Conservation (phyloP, 139 green algal species). For the Deuterostichococcus epilithicus region DNA sequence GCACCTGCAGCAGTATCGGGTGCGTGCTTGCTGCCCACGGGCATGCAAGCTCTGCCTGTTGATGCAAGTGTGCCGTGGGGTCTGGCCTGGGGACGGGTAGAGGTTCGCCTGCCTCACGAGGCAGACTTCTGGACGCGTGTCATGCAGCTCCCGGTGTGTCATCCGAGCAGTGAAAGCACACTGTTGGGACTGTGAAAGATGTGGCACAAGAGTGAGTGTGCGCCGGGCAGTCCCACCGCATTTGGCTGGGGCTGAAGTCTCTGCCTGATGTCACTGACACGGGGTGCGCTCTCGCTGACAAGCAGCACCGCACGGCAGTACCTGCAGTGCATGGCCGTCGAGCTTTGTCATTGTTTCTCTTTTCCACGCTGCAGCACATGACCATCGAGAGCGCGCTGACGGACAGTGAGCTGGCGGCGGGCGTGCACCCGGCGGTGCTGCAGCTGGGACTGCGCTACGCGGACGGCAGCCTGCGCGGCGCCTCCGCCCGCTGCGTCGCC, state of each 20-base stretch:
- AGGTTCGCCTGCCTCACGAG: too few relatives aligned
- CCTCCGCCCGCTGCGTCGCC: constrained; percentile 80
- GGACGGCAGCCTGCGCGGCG: constrained; percentile 70
- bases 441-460: constrained; percentile 79
- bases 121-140: too few relatives aligned
- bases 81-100: too few relatives aligned
- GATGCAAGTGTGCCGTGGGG: too few relatives aligned
- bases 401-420: constrained; percentile 15
- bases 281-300: neutral
- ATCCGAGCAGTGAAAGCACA: too few relatives aligned
- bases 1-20: constrained; percentile 75
- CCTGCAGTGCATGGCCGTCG: neutral
- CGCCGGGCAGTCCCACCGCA: too few relatives aligned
- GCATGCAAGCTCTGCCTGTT: too few relatives aligned
- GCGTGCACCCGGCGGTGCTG: constrained; percentile 68
- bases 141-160: too few relatives aligned
- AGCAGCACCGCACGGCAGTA: neutral
- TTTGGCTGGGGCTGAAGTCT: too few relatives aligned
- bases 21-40: neutral
- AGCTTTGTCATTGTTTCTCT: neutral
- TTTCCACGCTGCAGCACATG: constrained; percentile 7
- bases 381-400: constrained; percentile 19
- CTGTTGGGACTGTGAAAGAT: neutral
- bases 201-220: constrained; percentile 2
- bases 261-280: neutral